Base-by-base conservation (phyloP, 129 eudicot species). In the Artemisia argyi region DNA sequence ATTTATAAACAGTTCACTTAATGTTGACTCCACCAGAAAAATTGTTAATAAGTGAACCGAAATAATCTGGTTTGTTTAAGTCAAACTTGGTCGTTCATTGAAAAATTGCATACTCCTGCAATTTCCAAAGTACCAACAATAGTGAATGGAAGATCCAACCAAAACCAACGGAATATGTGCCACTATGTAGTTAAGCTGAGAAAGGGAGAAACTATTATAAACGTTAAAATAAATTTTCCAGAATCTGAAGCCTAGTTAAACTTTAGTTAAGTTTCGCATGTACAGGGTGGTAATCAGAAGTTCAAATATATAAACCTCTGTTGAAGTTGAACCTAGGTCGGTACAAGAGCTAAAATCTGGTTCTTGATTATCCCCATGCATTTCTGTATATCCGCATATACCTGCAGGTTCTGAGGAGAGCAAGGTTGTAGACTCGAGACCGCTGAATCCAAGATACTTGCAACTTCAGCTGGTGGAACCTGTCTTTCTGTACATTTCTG, bases 401-500 rank as follows among this genome's bases (percentile, higher is more conserved):
- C 69, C 4, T 90, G 90, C 71, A 89, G 65, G 74, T 92, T 92
- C 75, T 87, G 86, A 2, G 98, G 63, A 78, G 95, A 78, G 76
- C 90, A 77, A 11, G 95, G 98, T 56, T 92, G 88, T 83, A 92
- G 84, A 63, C 95, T 84, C 39, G 89, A 78, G 15, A 89, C 92
- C 7, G 95, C 98, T 39, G 84, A 83, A 87, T 92, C 98, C 77
- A 92, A 77, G 76, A 92, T 82, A 61, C 83, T 85, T 12, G 98
- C 98, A 71, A 92, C 92, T 67, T 89, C 95, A 8, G 92, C 88
- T 17, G 98, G 98, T 42, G 98, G 95, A 65, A 92, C 89, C 69
- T 85, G 87, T 72, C 98, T 75, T 81, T 92, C 95, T 39, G 96
- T 87, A 80, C 98, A 92, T 67, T 85, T 92, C 98, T 92, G 90